Conservation (phyloP, 352 stramenopile genomes). For the Pythium volutum region DNA sequence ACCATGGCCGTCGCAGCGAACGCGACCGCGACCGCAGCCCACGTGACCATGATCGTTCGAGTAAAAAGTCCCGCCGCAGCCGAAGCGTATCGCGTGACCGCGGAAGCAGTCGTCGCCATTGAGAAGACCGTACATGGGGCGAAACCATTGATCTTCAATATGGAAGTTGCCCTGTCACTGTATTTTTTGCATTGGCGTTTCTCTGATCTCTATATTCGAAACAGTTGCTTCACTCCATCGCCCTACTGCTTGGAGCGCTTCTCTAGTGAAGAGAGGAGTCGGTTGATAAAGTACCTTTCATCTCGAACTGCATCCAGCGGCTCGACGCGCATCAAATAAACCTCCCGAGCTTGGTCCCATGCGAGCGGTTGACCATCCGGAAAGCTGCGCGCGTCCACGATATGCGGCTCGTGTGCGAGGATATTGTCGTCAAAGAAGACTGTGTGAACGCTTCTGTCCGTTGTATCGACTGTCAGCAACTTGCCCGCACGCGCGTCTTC, state of each 20-base stretch:
- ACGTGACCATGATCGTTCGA: slow-evolving; percentile 1
- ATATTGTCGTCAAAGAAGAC: slow-evolving; percentile 88
- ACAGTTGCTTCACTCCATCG: not conserved
- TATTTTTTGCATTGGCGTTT: too few relatives aligned
- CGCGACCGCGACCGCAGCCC: too few relatives aligned
- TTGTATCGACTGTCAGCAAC: slow-evolving; percentile 44
- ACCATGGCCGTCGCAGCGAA: too few relatives aligned
- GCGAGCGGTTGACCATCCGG: slow-evolving; percentile 26
- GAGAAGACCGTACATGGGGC: not conserved
- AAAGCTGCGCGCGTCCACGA: slow-evolving; percentile 54
- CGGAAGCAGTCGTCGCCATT: slow-evolving; percentile 11
- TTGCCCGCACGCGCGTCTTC: slow-evolving; percentile 57
- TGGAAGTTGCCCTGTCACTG: too few relatives aligned
- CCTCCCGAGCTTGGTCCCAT: slow-evolving; percentile 41
- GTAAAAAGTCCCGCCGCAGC: slow-evolving; percentile 25
- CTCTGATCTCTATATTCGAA: too few relatives aligned
- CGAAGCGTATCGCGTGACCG: slow-evolving; percentile 15
- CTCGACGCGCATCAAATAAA: slow-evolving; percentile 60
- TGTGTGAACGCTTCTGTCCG: slow-evolving; percentile 32
- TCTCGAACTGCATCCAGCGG: slow-evolving; percentile 56
- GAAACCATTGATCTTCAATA: too few relatives aligned
- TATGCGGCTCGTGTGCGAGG: slow-evolving; percentile 58
- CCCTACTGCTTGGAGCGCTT: slow-evolving; percentile 2
- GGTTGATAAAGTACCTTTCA: slow-evolving; percentile 51
- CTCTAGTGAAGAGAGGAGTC: slow-evolving; percentile 32